Base-by-base conservation (phyloP, 129 eudicot species). In the Smallanthus sonchifolius region DNA sequence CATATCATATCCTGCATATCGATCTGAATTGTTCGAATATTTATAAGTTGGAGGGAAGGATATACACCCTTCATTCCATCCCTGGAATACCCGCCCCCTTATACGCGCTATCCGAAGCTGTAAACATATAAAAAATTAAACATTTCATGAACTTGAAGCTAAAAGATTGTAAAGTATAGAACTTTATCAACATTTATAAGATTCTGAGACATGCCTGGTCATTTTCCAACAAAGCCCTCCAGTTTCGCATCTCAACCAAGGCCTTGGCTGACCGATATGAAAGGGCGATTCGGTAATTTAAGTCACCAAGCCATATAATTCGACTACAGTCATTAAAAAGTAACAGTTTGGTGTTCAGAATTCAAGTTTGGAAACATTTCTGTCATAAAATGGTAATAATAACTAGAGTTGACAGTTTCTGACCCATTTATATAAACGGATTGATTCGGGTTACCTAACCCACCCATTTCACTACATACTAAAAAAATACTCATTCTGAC, bases 1-100 rank as follows among this genome's bases (percentile, higher is more conserved):
- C 90, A 78, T 83, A 76, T 87, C 82, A 15, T 91, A 94, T 34
- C 97, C 99, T 52, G 99, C 97, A 56, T 95, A 95, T 77, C 85
- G 87, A 76, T 95, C 96, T 5, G 98, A 94, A 80, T 94, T 94
- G 48, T 86, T 88, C 6, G 97, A 90, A 64, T 94, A 94, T 76
- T 94, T 94, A 79, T 94, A 94, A 28, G 98, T 94, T 24, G 98
- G 98, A 70, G 98, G 98, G 80, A 94, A 94, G 75, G 82, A 86
- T 67, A 94, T 94, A 20, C 57, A 90, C 56, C 98, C 98, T 85
- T 94, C 98, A 14, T 82, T 85, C 98, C 98, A 94, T 62, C 96
- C 96, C n/a, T 76, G 82, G 76, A 94, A 94, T 24, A 94, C 96
- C 1, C 80, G 93, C 13, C 98, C 98, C 24, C 71, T 68, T 67